Evolutionary conservation across 1,284 basidiomycete genomes (phyloP).

Genomic region (Apiotrichum brassicae): DNA sequence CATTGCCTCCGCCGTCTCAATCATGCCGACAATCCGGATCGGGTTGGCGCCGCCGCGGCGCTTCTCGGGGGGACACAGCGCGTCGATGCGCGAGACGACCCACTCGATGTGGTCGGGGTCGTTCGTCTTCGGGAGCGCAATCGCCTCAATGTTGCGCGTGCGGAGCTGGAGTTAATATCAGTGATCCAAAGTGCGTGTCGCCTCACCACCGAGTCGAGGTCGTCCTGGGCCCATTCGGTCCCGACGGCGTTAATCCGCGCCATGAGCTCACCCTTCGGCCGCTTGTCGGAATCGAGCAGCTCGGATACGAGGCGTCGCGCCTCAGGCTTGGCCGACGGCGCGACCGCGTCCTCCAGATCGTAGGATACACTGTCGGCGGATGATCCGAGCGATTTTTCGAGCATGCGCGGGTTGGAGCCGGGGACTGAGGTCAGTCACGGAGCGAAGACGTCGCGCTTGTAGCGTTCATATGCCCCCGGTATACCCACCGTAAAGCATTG

Average conservation of each 20-base stretch:
- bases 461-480: too few relatives aligned
- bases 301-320: slow-evolving; percentile 57
- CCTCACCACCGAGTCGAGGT: slow-evolving; percentile 60
- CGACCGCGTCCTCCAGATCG: slow-evolving; percentile 76
- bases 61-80: slow-evolving; percentile 24
- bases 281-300: slow-evolving; percentile 51
- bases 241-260: slow-evolving; percentile 70
- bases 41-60: slow-evolving; percentile 34
- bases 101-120: slow-evolving; percentile 59
- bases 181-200: too few relatives aligned
- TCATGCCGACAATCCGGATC: slow-evolving; percentile 63
- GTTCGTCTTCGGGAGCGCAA: slow-evolving; percentile 75
- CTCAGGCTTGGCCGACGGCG: slow-evolving; percentile 59
- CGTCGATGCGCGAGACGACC: slow-evolving; percentile 52
- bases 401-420: slow-evolving; percentile 68
- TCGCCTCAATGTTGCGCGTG: slow-evolving; percentile 50
- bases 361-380: slow-evolving; percentile 72
- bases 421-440: too few relatives aligned
- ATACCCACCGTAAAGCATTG: slow-evolving; percentile 39
- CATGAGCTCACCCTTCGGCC: slow-evolving; percentile 53
- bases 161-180: slow-evolving; percentile 23
- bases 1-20: slow-evolving; percentile 65
- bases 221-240: slow-evolving; percentile 64
- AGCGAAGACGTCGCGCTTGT: not conserved
- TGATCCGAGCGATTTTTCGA: slow-evolving; percentile 63